Percentiles rank a stretch among this genome's conserved stretches.
Evolutionary conservation across 441 rosid genomes (phyloP).

Genomic region (Lepidium campestre): DNA sequence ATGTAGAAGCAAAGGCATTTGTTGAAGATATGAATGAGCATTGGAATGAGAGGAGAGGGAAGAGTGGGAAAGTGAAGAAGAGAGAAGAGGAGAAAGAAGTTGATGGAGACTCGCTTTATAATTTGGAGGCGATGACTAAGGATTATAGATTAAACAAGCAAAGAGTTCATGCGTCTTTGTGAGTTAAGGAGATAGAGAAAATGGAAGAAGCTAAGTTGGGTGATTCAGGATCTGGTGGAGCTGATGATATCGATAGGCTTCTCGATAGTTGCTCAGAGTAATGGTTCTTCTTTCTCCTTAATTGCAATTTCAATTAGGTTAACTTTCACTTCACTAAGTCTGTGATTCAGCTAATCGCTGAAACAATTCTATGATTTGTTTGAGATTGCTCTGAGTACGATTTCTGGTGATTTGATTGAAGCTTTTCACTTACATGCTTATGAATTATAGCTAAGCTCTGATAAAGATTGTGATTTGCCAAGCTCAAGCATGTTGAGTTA

Average conservation of each 20-base stretch:
- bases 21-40: constrained; percentile 94
- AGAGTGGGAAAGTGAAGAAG: constrained; percentile 25
- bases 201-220: constrained; percentile 66
- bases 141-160: constrained; percentile 90
- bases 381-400: neutral
- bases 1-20: constrained; percentile 77
- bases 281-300: neutral
- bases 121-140: constrained; percentile 74
- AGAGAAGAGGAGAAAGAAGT: constrained; percentile 24
- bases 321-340: neutral
- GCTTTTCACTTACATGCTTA: too few relatives aligned
- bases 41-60: constrained; percentile 66
- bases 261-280: constrained; percentile 89
- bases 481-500: too few relatives aligned
- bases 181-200: constrained; percentile 87
- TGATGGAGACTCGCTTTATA: constrained; percentile 41
- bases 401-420: too few relatives aligned
- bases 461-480: too few relatives aligned
- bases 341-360: neutral
- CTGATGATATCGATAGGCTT: constrained; percentile 73
- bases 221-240: constrained; percentile 35
- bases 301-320: neutral
- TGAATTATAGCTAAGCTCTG: too few relatives aligned
- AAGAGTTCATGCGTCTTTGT: constrained; percentile 82
- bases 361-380: neutral